Conservation (phyloP, 805 yeast genomes). For the Kodamaea laetipori region DNA sequence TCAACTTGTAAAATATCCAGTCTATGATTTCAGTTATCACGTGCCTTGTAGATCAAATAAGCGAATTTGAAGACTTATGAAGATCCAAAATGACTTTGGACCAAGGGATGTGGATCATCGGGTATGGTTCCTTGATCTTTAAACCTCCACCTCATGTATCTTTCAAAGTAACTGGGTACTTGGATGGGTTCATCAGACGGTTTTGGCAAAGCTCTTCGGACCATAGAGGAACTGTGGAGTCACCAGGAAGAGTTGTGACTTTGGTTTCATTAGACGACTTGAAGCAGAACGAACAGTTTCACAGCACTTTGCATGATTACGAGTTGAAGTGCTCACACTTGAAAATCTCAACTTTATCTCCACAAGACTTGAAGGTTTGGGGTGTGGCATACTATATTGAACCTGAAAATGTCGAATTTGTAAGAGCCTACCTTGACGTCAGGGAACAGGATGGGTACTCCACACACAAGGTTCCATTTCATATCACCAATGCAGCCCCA, state of each 20-base stretch:
- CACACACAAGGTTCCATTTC: conserved; percentile 64
- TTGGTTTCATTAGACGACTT: conserved; percentile 63
- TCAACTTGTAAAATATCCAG: too few species aligned
- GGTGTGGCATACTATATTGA: conserved; percentile 85
- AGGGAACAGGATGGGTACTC: conserved; percentile 91
- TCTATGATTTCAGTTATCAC: too few species aligned
- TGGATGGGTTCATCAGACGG: conserved; percentile 74
- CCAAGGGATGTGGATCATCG: conserved; percentile 73
- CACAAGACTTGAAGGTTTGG: conserved; percentile 58
- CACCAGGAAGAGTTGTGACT: conserved; percentile 91
- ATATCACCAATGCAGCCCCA: conserved; percentile 35
- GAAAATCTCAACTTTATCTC: conserved; percentile 25
- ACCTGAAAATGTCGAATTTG: conserved; percentile 60
- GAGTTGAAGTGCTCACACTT: conserved; percentile 22
- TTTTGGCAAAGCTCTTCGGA: conserved; percentile 93
- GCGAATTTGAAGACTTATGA: background rate
- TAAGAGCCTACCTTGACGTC: conserved; percentile 68
- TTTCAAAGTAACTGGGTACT: conserved; percentile 66
- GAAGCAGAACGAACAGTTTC: conserved; percentile 39
- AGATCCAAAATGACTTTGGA: conserved; percentile 8
- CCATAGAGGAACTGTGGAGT: conserved; percentile 83
- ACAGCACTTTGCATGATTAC: conserved; percentile 43
- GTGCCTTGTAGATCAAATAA: too few species aligned
- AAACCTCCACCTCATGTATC: conserved; percentile 82
- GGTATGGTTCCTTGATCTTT: conserved; percentile 87